phyloP scores from a whole-genome alignment of 495 filamentous ascomycete species.

The Glarea lozoyensis region DNA sequence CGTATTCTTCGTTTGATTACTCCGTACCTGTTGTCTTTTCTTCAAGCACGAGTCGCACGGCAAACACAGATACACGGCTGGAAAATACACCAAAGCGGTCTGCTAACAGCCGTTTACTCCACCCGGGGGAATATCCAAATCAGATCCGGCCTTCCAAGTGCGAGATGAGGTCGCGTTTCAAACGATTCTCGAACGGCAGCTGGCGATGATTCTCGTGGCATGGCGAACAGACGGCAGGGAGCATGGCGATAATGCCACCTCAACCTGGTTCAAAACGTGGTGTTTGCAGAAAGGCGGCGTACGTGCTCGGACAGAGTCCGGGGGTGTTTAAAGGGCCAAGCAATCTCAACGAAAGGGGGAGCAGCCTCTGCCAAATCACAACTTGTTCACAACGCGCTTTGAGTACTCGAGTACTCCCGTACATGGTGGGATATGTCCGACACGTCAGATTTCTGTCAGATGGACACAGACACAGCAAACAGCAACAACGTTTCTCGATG shows the following conservation, averaged over 20 bases:
- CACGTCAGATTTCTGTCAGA: too few relatives aligned
- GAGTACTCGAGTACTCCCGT: too few relatives aligned
- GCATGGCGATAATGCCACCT: not conserved
- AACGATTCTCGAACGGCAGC: constrained; percentile 3
- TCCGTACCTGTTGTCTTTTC: too few relatives aligned
- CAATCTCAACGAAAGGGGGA: not conserved
- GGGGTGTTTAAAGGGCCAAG: too few relatives aligned
- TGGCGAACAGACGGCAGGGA: constrained; percentile 1
- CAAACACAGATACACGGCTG: too few relatives aligned
- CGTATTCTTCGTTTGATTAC: too few relatives aligned
- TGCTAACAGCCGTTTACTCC: constrained; percentile 1
- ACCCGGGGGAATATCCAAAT: constrained; percentile 1
- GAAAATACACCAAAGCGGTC: not conserved
- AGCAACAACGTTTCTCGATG: too few relatives aligned
- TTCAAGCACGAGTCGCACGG: too few relatives aligned
- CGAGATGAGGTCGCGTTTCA: constrained; percentile 4
- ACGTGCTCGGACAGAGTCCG: not conserved
- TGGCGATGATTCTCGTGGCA: constrained; percentile 3
- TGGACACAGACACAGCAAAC: too few relatives aligned
- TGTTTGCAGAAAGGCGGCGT: constrained; percentile 1
- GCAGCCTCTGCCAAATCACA: not conserved
- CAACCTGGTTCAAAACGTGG: constrained; percentile 4
- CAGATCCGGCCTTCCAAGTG: constrained; percentile 7
- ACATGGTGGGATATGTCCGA: too few relatives aligned
- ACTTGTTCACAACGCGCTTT: too few relatives aligned